These are phyloP conservation scores for Aspergillus cejpii DNA, from an alignment of 2,329 filamentous ascomycete species.

Conservation along the genomic window DNA sequence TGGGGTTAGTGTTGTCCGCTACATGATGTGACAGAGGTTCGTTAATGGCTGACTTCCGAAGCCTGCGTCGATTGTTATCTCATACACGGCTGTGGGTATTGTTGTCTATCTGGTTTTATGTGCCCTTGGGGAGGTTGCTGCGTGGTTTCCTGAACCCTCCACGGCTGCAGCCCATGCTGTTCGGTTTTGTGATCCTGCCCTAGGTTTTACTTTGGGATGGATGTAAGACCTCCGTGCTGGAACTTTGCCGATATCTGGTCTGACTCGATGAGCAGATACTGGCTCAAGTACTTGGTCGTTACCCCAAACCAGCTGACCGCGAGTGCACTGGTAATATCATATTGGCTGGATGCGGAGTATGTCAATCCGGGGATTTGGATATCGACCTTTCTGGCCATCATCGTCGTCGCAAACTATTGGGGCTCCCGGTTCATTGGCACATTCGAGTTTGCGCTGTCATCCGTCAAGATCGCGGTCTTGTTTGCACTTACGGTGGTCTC, in stretches of 20 bases:
- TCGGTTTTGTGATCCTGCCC: constrained; percentile 69
- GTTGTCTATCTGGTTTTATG: constrained; percentile 72
- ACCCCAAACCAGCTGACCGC: constrained; percentile 81
- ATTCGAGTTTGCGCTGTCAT: constrained; percentile 52
- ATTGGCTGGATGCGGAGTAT: constrained; percentile 59
- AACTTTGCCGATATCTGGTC: constrained; percentile 3
- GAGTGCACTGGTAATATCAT: constrained; percentile 66
- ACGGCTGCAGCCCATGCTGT: constrained; percentile 74
- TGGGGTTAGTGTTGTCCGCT: constrained; percentile 19
- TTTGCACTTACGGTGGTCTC: constrained; percentile 58
- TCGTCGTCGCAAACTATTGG: constrained; percentile 60
- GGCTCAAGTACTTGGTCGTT: constrained; percentile 73
- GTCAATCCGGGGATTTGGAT: constrained; percentile 75
- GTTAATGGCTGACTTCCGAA: constrained; percentile 9
- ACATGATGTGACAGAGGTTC: not conserved
- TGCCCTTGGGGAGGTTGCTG: constrained; percentile 71
- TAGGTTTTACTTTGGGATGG: constrained; percentile 72
- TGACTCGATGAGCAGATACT: constrained; percentile 44
- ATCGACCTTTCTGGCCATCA: constrained; percentile 57
- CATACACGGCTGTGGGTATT: constrained; percentile 33
- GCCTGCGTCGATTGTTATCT: constrained; percentile 34
- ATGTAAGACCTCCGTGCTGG: constrained; percentile 40
- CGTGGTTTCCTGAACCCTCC: constrained; percentile 67
- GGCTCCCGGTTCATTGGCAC: constrained; percentile 61
- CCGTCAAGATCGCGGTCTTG: constrained; percentile 62